phyloP scores from a whole-genome alignment of 2,329 filamentous ascomycete genomes.

The Neoascochyta sp. region DNA sequence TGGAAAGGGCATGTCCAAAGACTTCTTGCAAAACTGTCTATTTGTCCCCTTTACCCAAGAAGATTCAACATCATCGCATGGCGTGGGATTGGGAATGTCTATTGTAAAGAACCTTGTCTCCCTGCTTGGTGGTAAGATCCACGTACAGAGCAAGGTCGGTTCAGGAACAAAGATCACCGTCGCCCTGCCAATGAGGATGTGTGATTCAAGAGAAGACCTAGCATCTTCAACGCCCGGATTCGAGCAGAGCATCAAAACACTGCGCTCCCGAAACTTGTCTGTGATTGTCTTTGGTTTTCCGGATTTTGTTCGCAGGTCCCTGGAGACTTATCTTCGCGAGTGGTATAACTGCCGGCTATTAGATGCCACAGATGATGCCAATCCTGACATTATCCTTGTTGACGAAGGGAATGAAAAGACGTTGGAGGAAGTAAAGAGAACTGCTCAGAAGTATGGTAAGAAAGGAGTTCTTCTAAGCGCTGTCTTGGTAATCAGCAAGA shows the following conservation, averaged over 20 bases:
- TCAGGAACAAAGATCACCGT: slow-evolving; percentile 5
- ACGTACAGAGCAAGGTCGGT: slow-evolving; percentile 6
- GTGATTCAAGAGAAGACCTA: neutral
- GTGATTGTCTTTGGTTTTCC: slow-evolving; percentile 9
- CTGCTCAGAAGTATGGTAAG: slow-evolving; percentile 6
- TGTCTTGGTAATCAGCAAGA: slow-evolving; percentile 3
- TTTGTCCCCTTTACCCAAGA: slow-evolving; percentile 21
- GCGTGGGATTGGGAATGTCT: slow-evolving; percentile 19
- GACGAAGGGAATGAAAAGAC: slow-evolving; percentile 11
- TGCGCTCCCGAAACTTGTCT: slow-evolving; percentile 3
- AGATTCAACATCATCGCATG: slow-evolving; percentile 10
- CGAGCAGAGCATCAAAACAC: neutral
- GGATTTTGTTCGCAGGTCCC: slow-evolving; percentile 1
- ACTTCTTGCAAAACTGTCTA: slow-evolving; percentile 14
- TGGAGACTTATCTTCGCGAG: slow-evolving; percentile 6
- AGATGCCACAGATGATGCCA: slow-evolving; percentile 3
- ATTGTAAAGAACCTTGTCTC: slow-evolving; percentile 18
- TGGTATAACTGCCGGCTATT: slow-evolving; percentile 8
- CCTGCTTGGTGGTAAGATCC: slow-evolving; percentile 13
- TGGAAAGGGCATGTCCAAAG: slow-evolving; percentile 17
- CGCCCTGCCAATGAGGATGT: slow-evolving; percentile 3
- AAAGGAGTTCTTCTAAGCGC: slow-evolving; percentile 11
- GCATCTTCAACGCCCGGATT: neutral
- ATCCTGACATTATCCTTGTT: slow-evolving; percentile 9
- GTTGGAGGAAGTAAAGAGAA: slow-evolving; percentile 2